Percentiles rank a stretch among this genome's conserved stretches.
phyloP scores from a whole-genome alignment of 257 asterid species.

The Jacaranda mimosifolia region DNA sequence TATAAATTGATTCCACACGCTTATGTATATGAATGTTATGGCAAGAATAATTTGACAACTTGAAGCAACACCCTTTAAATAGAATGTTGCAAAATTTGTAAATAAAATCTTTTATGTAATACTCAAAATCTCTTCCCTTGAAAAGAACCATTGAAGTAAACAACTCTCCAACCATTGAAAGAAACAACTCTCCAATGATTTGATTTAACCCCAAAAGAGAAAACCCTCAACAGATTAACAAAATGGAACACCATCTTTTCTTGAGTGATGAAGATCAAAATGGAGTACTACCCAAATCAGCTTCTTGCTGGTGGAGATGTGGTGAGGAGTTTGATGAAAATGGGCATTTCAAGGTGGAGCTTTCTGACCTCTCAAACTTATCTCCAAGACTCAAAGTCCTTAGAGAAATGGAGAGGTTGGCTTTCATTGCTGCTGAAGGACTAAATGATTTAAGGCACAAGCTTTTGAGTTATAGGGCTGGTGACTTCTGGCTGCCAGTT shows the following conservation, averaged over 20 bases:
- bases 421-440: slow-evolving; percentile 60
- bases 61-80: too few relatives aligned
- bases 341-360: slow-evolving; percentile 59
- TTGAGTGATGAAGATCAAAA: slow-evolving; percentile 56
- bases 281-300: slow-evolving; percentile 44
- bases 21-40: too few relatives aligned
- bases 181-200: too few relatives aligned
- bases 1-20: too few relatives aligned
- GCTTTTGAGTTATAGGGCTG: slow-evolving; percentile 61
- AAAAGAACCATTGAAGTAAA: too few relatives aligned
- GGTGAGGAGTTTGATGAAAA: slow-evolving; percentile 59
- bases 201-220: not conserved
- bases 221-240: not conserved
- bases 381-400: slow-evolving; percentile 62
- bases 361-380: slow-evolving; percentile 51
- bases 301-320: slow-evolving; percentile 66
- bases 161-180: too few relatives aligned
- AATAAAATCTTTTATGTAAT: too few relatives aligned
- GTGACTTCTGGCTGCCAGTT: slow-evolving; percentile 75
- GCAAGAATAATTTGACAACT: too few relatives aligned
- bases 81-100: too few relatives aligned
- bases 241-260: slow-evolving; percentile 50
- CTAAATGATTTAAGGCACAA: slow-evolving; percentile 63
- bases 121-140: too few relatives aligned
- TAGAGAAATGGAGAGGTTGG: slow-evolving; percentile 79